Base-by-base conservation (phyloP, 2,329 filamentous ascomycete genomes). In the Phaeosphaeria sp. region DNA sequence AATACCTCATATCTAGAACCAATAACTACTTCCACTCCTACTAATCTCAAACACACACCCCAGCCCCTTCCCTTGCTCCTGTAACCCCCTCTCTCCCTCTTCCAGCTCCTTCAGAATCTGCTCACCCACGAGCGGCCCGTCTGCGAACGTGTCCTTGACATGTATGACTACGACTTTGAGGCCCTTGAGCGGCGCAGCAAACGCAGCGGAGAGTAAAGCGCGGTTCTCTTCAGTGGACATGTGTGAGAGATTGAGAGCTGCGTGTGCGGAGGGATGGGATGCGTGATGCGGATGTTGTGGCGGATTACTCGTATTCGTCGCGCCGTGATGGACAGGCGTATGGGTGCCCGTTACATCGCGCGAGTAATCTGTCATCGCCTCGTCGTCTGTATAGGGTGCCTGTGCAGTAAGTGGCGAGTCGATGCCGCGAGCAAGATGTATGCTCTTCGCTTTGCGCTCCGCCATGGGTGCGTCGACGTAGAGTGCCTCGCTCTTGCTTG, bases 131-230 rank as follows among this genome's bases (percentile, higher is more conserved):
- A 80, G 75, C 23, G 86, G 86, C 0, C 87, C 91, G 72, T 97
- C 93, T 9, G 83, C 81, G 54, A 97, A 80, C 21, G 85, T 89
- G 64, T 98, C 94, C 75, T 99, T 99, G 71, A 98, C 86, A 73
- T 99, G 95, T 39, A 98, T 98, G 54, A 98, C 87, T 50, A 97
- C 88, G 1, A 99, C 82, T 62, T 88, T 90, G 25, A 98, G 74
- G 0, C 92, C 93, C 52, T 83, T 81, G 4, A 99, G 81, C 6
- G 88, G 88, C 49, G 71, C 42, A 46, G 69, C 58, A 23, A 74
- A 69, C 2, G 67, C 68, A 3, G 73, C 69, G 0, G 65, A 56
- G 0, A 74, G 58, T 44, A 75, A 30, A 13, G 68, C 73, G 18
- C 66, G 68, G 30, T 59, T 69, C 49, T 72, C 71, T 21, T 73